These are phyloP conservation scores for Cladophialophora bantiana DNA, from an alignment of 2,329 filamentous ascomycete species.

Conservation along the genomic window DNA sequence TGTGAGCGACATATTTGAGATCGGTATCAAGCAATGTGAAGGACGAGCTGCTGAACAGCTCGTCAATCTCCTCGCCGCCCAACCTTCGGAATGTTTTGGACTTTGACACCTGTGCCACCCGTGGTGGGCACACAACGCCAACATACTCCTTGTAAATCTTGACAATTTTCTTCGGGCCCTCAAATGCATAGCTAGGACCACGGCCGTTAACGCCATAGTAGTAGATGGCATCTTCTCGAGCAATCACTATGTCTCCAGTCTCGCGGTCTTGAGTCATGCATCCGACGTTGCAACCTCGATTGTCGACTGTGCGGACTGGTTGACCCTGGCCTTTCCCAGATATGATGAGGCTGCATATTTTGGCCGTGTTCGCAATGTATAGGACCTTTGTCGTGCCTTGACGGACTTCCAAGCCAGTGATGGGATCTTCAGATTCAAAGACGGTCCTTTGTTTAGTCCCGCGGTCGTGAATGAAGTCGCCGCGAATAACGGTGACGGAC, in stretches of 20 bases:
- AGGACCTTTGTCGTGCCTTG: slow-evolving; percentile 73
- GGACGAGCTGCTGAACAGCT: slow-evolving; percentile 83
- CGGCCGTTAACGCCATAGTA: slow-evolving; percentile 86
- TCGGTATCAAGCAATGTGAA: slow-evolving; percentile 94
- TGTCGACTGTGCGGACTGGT: slow-evolving; percentile 85
- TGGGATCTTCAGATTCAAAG: slow-evolving; percentile 94
- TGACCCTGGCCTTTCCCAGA: slow-evolving; percentile 89
- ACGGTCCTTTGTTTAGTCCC: slow-evolving; percentile 93
- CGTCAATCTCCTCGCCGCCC: slow-evolving; percentile 74
- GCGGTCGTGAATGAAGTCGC: slow-evolving; percentile 92
- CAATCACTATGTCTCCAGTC: slow-evolving; percentile 87
- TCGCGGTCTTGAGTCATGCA: slow-evolving; percentile 89
- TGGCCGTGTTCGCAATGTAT: slow-evolving; percentile 89
- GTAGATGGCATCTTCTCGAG: slow-evolving; percentile 92
- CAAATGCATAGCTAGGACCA: slow-evolving; percentile 87
- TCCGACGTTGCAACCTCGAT: slow-evolving; percentile 87
- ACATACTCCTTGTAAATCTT: slow-evolving; percentile 84
- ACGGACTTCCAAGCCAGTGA: slow-evolving; percentile 86
- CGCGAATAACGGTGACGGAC: slow-evolving; percentile 88
- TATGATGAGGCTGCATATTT: slow-evolving; percentile 85
- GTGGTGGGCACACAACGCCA: slow-evolving; percentile 81
- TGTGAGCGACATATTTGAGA: slow-evolving; percentile 86
- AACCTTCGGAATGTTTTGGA: slow-evolving; percentile 74
- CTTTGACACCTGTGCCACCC: slow-evolving; percentile 59
- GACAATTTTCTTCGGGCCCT: slow-evolving; percentile 85